Evolutionary conservation across 2,329 filamentous ascomycete species (phyloP), one percentile per base, ranked within the genome.

Genomic region (Amauroascus niger): DNA sequence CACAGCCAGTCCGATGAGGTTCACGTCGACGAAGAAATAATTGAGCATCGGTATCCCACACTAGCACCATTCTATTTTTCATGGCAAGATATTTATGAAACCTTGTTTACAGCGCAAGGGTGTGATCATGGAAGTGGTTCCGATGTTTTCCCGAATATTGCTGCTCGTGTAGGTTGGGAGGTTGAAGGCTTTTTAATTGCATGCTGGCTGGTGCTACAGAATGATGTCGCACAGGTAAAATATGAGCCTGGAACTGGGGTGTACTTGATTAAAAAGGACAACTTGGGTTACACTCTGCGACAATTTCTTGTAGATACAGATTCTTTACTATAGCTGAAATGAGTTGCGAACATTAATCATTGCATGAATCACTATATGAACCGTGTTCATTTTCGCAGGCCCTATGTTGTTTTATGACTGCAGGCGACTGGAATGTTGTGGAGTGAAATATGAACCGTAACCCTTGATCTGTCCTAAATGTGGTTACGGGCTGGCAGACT

Each of bases 171-270:
- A 20, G 32, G 20, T 2, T 52, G 53, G 53, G 53, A 55, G 18
- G 43, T 52, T 40, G 53, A 18, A 40, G 53, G 53, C 13, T 55
- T 52, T 24, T 47, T 55, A 13, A 47, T 52, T 41, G 49, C 53
- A 18, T 55, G 53, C 41, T 55, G 53, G 53, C 37, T 52, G 32
- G 53, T 41, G 14, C 28, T 47, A 41, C 53, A 55, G 41, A 18
- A 51, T 47, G 47, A 55, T 46, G 53, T 55, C 13, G 53, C 39
- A 32, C 18, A 28, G 5, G 53, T 55, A 8, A 30, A 37, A 22
- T 55, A 55, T 51, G 39, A 39, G 35, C n/a, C 35, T 39, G 28
- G 28, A 32, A 39, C 35, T 39, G 35, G 8, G 35, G n/a, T n/a
- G 35, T 39, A 39, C 35, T 39, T 39, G 35, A 16, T 39, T 39